Conservation (phyloP, 805 yeast genomes). For the Cyberlindnera galapagoensis region DNA sequence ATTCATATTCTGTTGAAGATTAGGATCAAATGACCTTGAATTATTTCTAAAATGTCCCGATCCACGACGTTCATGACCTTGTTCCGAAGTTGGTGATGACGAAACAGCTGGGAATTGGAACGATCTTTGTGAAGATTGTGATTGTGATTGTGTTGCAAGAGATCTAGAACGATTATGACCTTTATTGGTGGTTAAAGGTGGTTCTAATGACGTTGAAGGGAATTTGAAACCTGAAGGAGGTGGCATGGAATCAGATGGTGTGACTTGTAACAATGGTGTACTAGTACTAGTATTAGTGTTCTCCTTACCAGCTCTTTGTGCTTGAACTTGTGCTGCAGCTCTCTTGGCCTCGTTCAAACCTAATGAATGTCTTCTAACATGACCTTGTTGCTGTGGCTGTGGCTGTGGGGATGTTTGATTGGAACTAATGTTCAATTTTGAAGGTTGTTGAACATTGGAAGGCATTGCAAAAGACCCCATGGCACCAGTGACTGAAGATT, state of each 20-base stretch:
- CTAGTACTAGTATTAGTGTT: too few relatives aligned
- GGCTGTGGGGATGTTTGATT: slow-evolving; percentile 4
- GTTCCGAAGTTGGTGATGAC: slow-evolving; percentile 10
- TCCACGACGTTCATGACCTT: slow-evolving; percentile 33
- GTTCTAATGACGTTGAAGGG: slow-evolving; percentile 40
- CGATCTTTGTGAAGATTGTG: slow-evolving; percentile 27
- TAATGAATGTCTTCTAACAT: slow-evolving; percentile 83
- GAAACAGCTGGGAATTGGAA: slow-evolving; percentile 62
- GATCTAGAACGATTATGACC: slow-evolving; percentile 22
- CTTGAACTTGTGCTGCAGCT: slow-evolving; percentile 91
- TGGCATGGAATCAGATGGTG: slow-evolving; percentile 12
- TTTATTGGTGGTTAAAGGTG: slow-evolving; percentile 17
- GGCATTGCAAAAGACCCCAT: slow-evolving; percentile 27
- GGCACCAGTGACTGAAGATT: slow-evolving; percentile 33
- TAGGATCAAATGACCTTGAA: slow-evolving; percentile 24
- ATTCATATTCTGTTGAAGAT: slow-evolving; percentile 31
- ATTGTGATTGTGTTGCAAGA: slow-evolving; percentile 30
- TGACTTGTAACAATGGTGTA: too few relatives aligned
- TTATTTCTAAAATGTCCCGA: slow-evolving; percentile 34
- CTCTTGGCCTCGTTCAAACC: slow-evolving; percentile 89
- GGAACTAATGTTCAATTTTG: slow-evolving; percentile 11
- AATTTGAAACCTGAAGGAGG: slow-evolving; percentile 45
- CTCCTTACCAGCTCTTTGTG: slow-evolving; percentile 45
- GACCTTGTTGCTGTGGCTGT: slow-evolving; percentile 44
- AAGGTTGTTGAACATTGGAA: slow-evolving; percentile 22